phyloP scores from a whole-genome alignment of 805 yeast genomes.

The Spathaspora hagerdaliae region DNA sequence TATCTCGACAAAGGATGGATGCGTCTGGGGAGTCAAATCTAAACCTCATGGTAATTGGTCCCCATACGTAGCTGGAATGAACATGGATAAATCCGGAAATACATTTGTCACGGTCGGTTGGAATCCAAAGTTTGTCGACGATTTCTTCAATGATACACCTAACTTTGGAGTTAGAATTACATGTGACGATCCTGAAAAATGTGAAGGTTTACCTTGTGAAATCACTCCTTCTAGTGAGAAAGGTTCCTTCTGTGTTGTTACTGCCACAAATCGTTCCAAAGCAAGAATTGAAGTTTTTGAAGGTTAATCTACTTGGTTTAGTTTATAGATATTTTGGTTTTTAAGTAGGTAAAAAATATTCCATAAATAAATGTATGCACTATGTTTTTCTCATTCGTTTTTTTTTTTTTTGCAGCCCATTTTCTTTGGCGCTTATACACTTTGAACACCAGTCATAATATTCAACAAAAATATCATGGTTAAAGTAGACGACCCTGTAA shows the following conservation, averaged over 20 bases:
- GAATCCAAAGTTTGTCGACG: slow-evolving; percentile 81
- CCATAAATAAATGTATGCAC: too few species aligned
- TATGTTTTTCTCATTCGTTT: background rate
- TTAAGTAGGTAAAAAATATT: too few species aligned
- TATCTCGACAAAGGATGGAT: slow-evolving; percentile 67
- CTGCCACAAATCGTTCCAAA: slow-evolving; percentile 58
- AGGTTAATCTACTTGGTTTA: slow-evolving; percentile 2
- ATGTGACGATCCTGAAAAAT: slow-evolving; percentile 65
- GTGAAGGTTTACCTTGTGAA: slow-evolving; percentile 77
- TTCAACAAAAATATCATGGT: background rate
- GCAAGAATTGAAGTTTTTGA: slow-evolving; percentile 72
- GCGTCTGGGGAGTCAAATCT: slow-evolving; percentile 74
- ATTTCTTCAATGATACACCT: slow-evolving; percentile 54
- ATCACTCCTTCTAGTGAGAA: slow-evolving; percentile 69
- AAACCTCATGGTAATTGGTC: slow-evolving; percentile 87
- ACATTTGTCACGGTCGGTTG: slow-evolving; percentile 85
- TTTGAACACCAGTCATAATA: background rate
- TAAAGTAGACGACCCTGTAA: background rate
- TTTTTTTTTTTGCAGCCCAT: slow-evolving; percentile 1
- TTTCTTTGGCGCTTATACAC: background rate
- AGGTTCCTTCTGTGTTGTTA: slow-evolving; percentile 80
- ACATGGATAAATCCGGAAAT: slow-evolving; percentile 63
- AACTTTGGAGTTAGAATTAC: slow-evolving; percentile 67
- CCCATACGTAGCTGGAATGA: slow-evolving; percentile 91
- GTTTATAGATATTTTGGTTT: too few species aligned